Evolutionary conservation across 2,329 filamentous ascomycete genomes (phyloP).

Genomic region (Aspergillus ustus): DNA sequence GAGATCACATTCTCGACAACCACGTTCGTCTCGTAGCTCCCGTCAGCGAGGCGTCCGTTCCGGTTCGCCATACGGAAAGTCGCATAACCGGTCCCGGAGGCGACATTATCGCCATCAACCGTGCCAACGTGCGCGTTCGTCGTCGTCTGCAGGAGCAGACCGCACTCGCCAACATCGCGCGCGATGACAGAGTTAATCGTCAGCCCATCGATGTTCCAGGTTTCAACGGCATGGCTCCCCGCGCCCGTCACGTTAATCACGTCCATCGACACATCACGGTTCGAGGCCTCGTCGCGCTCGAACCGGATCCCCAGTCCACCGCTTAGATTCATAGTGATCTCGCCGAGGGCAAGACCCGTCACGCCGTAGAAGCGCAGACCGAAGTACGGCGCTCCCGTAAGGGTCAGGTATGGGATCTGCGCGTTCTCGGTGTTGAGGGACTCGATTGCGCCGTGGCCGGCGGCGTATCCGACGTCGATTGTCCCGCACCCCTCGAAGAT

Average conservation of each 20-base stretch:
- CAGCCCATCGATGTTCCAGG: constrained; percentile 21
- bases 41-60: constrained; percentile 13
- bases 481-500: constrained; percentile 21
- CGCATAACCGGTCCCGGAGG: constrained; percentile 16
- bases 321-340: constrained; percentile 18
- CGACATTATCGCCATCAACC: constrained; percentile 19
- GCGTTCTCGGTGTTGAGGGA: constrained; percentile 13
- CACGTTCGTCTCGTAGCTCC: constrained; percentile 18
- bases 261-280: constrained; percentile 19
- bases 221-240: constrained; percentile 21
- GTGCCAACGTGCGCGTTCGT: constrained; percentile 17
- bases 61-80: constrained; percentile 19
- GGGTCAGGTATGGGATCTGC: constrained; percentile 16
- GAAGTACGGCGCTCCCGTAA: constrained; percentile 19
- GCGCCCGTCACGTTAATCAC: constrained; percentile 14
- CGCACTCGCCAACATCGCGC: constrained; percentile 19
- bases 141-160: constrained; percentile 14
- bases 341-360: constrained; percentile 8
- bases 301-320: constrained; percentile 20
- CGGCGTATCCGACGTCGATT: constrained; percentile 12
- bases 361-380: constrained; percentile 19
- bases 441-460: constrained; percentile 17
- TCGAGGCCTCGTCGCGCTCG: constrained; percentile 19
- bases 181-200: constrained; percentile 19
- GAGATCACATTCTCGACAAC: constrained; percentile 16